Base-by-base conservation (phyloP, 2,329 filamentous ascomycete species). In the Cladosporium sp. region DNA sequence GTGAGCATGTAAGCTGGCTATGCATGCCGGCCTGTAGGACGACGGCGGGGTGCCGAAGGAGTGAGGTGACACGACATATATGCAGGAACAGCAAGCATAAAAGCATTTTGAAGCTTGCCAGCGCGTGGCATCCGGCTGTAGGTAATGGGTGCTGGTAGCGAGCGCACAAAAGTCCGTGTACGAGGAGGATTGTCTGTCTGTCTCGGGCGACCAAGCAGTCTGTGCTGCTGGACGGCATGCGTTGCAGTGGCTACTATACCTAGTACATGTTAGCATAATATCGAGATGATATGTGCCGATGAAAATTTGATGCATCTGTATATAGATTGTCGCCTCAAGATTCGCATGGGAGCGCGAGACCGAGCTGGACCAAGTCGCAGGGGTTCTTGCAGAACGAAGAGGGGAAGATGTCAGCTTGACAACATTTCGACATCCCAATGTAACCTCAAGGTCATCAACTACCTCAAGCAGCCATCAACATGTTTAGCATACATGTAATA, bases 41-140 rank as follows among this genome's bases (percentile, higher is more conserved):
- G 15, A 21, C 24, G 7, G 58, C 24, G 38, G 58, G 58, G 58
- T 59, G 58, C 58, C 36, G 36, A 59, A 30, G 58, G 36, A 47
- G 28, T 26, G 55, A 24, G 55, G 55, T 36, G 18, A 58, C 34
- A 34, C 55, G 0, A 58, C 34, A 36, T 36, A 36, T 36, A 36
- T 28, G 55, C 34, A 58, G 55, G 55, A 58, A 58, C 55, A 58
- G n/a, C 52, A 55, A 55, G 55, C 55, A 38, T 36, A 14, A 54
- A 30, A 26, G 61, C 61, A 47, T 47, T n/a, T 18, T 55, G 41
- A 26, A 65, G 54, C 54, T 49, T 60, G 34, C 41, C n/a, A 28
- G 32, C 12, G 34, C 36, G 44, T 52, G 47, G 64, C 30, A 47
- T 32, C 12, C 18, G 10, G 28, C n/a, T 30, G 18, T 11, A 15